These are phyloP conservation scores for Geotrichum citri-aurantii DNA, from an alignment of 1,139 yeast species.

Conservation along the genomic window DNA sequence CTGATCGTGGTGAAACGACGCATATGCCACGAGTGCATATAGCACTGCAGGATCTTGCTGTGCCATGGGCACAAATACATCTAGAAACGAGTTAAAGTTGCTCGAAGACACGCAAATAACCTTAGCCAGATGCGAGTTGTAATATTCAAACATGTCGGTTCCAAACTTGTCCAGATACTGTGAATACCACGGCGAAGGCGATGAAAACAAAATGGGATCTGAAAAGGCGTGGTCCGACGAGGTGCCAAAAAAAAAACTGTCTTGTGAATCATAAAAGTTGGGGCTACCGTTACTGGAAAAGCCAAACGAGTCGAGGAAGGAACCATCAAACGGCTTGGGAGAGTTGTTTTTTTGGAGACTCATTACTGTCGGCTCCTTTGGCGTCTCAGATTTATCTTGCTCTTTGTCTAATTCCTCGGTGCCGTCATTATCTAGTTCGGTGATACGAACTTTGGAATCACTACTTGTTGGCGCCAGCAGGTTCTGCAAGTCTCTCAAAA, in stretches of 20 bases:
- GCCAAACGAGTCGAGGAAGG: background rate
- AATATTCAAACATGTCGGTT: conserved; percentile 53
- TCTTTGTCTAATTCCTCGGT: background rate
- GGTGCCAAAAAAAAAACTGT: background rate
- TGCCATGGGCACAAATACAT: conserved; percentile 72
- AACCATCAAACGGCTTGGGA: background rate
- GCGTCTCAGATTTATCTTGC: background rate
- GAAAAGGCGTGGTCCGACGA: background rate
- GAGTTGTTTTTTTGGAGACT: background rate
- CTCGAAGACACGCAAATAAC: conserved; percentile 61
- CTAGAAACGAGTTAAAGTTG: conserved; percentile 60
- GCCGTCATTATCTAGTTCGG: background rate
- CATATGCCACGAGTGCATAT: conserved; percentile 70
- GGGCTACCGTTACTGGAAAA: background rate
- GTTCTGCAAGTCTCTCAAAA: background rate
- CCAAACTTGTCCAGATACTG: conserved; percentile 42
- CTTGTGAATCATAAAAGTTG: background rate
- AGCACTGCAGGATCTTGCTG: conserved; percentile 61
- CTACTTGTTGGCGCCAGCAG: background rate
- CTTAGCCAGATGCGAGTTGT: conserved; percentile 52
- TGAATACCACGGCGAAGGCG: conserved; percentile 20
- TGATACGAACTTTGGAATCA: background rate
- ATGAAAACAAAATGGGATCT: background rate
- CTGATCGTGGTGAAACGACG: conserved; percentile 57
- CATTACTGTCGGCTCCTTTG: background rate